phyloP scores from a whole-genome alignment of 2,329 filamentous ascomycete genomes.

The Claviceps fusiformis region DNA sequence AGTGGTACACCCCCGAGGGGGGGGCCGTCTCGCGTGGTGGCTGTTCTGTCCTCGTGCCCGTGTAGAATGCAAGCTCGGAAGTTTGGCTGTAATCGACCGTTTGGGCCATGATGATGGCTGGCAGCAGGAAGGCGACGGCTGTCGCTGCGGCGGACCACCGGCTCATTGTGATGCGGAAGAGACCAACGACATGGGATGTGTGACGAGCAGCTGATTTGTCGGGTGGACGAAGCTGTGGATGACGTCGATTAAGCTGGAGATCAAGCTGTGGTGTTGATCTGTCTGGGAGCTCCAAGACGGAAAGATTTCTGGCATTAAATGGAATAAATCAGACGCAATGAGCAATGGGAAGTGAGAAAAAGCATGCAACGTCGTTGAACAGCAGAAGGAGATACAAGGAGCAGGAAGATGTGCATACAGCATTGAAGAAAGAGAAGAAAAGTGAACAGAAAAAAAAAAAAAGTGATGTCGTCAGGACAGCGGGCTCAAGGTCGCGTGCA shows the following conservation, averaged over 20 bases:
- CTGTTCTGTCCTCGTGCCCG: conserved; percentile 23
- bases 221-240: no score
- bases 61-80: conserved; percentile 22
- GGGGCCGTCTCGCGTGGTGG: conserved; percentile 25
- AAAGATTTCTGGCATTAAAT: no score
- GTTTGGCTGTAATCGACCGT: conserved; percentile 19
- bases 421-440: not conserved
- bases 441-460: not conserved
- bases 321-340: no score
- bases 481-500: no score
- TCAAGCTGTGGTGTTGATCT: not conserved
- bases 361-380: no score
- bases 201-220: not conserved
- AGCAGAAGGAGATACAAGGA: no score
- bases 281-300: not conserved
- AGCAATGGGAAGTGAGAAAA: no score
- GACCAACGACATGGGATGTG: conserved; percentile 7
- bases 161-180: conserved; percentile 11
- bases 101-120: conserved; percentile 12
- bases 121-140: conserved; percentile 8
- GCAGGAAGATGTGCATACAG: not conserved
- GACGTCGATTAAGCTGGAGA: no score
- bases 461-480: not conserved
- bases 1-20: conserved; percentile 31
- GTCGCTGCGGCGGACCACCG: conserved; percentile 1